Conservation (phyloP, 2,329 filamentous ascomycete species). For the Aspergillus sp. region DNA sequence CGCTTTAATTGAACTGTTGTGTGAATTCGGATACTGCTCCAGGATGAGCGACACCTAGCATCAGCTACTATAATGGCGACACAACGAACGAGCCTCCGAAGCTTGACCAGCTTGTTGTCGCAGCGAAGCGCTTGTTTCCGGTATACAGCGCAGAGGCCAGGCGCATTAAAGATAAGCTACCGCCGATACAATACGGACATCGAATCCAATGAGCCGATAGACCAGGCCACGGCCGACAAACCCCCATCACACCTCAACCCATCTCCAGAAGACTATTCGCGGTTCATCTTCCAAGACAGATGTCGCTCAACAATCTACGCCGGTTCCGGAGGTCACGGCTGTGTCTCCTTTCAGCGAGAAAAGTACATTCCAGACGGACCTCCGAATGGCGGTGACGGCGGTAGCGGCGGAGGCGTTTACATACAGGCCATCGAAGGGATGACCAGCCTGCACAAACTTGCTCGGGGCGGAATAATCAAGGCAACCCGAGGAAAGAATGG, state of each 20-base stretch:
- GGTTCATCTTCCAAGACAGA: conserved; percentile 82
- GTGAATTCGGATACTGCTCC: background rate
- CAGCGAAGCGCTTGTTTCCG: conserved; percentile 17
- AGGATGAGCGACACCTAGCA: conserved; percentile 19
- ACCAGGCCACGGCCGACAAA: conserved; percentile 16
- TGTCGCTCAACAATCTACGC: conserved; percentile 75
- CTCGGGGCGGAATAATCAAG: conserved; percentile 65
- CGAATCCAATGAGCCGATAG: conserved; percentile 3
- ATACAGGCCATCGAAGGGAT: conserved; percentile 90
- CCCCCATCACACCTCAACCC: conserved; percentile 68
- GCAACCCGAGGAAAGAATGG: conserved; percentile 48
- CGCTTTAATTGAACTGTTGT: background rate
- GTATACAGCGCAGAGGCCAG: conserved; percentile 11
- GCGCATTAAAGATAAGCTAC: conserved; percentile 5
- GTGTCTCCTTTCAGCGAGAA: conserved; percentile 89
- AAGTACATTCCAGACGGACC: conserved; percentile 87
- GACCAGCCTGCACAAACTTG: conserved; percentile 89
- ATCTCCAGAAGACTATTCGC: conserved; percentile 76
- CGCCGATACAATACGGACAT: conserved; percentile 26
- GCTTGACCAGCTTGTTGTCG: conserved; percentile 18
- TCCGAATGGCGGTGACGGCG: conserved; percentile 91
- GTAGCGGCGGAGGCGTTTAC: conserved; percentile 86
- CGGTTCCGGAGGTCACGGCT: conserved; percentile 83
- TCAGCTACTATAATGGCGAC: conserved; percentile 20
- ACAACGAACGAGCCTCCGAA: conserved; percentile 20